Evolutionary conservation across 179 eudicot genomes (phyloP).

Genomic region (Sideroxylon spinosum): DNA sequence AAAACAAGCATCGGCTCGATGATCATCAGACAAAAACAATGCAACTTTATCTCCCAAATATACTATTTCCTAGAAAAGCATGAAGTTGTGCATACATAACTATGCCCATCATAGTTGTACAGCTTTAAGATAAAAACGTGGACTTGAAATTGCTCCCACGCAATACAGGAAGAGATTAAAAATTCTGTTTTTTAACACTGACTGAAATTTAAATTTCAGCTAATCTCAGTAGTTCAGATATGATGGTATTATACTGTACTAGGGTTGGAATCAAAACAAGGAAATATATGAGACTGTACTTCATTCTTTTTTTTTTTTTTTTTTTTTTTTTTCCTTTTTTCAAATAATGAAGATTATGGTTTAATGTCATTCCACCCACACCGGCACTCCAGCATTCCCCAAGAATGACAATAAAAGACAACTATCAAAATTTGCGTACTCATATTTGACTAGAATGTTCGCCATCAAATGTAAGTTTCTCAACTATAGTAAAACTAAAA

Average conservation of each 20-base stretch:
- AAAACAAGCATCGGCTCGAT: slow-evolving; percentile 10
- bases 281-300: not conserved
- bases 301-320: no score
- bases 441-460: no score
- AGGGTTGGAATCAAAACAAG: not conserved
- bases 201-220: not conserved
- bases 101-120: not conserved
- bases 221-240: not conserved
- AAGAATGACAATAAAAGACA: no score
- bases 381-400: no score
- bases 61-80: not conserved
- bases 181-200: not conserved
- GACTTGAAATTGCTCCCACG: not conserved
- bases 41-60: not conserved
- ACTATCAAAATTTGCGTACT: no score
- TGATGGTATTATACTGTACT: not conserved
- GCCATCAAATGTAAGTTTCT: no score
- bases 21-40: not conserved
- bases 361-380: no score
- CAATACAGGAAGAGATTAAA: not conserved
- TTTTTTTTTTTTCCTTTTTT: no score
- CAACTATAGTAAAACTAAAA: no score
- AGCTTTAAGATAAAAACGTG: not conserved
- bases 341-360: no score
- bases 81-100: not conserved